Percentiles rank a stretch among this genome's conserved stretches.
phyloP scores from a whole-genome alignment of 106 monocot genomes.

The Vanilla planifolia region DNA sequence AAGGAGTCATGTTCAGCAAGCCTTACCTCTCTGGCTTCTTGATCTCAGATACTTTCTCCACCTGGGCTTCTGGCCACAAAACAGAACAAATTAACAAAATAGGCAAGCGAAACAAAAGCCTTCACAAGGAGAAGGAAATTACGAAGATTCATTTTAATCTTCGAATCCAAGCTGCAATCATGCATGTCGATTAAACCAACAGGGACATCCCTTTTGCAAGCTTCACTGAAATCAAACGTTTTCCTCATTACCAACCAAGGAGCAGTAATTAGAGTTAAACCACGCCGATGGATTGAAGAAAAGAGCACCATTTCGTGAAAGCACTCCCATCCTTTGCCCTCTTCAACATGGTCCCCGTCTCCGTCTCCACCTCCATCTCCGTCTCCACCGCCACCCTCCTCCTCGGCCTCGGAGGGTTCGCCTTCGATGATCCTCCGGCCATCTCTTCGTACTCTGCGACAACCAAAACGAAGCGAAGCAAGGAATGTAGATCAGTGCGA shows the following conservation, averaged over 20 bases:
- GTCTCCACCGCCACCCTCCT: no score
- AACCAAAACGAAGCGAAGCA: no score
- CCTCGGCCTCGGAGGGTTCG: slow-evolving; percentile 38
- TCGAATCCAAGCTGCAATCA: slow-evolving; percentile 80
- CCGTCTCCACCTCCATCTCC: no score
- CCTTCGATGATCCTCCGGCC: slow-evolving; percentile 31
- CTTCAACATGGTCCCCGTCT: slow-evolving; percentile 35
- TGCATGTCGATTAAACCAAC: slow-evolving; percentile 95
- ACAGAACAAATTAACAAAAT: not conserved
- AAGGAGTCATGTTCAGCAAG: not conserved
- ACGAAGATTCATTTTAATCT: slow-evolving; percentile 83
- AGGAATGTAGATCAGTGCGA: no score
- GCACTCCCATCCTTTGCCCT: slow-evolving; percentile 86
- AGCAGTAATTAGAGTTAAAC: not conserved
- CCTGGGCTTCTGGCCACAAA: slow-evolving; percentile 49
- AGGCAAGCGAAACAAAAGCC: not conserved
- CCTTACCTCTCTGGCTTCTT: slow-evolving; percentile 50
- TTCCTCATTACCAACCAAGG: no score
- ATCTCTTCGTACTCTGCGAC: not conserved
- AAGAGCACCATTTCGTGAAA: slow-evolving; percentile 68
- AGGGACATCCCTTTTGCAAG: slow-evolving; percentile 65
- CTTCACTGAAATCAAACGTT: slow-evolving; percentile 46
- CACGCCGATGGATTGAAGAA: not conserved
- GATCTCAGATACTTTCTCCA: slow-evolving; percentile 49
- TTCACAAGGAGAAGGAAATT: not conserved